Evolutionary conservation across 768 basidiomycete genomes (phyloP), one percentile per base, ranked within the genome.

Genomic region (Mycena albidolilacea): DNA sequence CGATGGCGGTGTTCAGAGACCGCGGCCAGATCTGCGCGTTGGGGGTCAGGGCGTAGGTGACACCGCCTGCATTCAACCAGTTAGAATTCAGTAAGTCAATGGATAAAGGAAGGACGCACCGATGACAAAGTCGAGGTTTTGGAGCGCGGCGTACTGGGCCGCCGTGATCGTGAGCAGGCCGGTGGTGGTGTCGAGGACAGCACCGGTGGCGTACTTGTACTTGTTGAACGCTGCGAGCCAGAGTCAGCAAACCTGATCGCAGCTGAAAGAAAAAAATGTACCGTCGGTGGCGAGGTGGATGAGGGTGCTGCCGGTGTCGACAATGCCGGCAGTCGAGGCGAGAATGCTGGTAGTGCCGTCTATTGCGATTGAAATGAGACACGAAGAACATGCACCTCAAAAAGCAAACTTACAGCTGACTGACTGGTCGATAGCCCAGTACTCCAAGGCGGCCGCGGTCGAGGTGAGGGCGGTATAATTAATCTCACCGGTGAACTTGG

Each of bases 401-500:
- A 43, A 43, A 43, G 14, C 3, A 23, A 35, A 70, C 72, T n/a
- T 39, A 73, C 72, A 90, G 21, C 81, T 82, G 71, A 91, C 82
- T 69, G 84, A 84, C 80, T 91, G 86, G 78, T 90, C 83, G 72
- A 92, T 89, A n/a, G 41, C n/a, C n/a, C 90, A 91, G 84, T 85
- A 91, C 30, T 80, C 76, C 63, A 72, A 80, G 38, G 88, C 84
- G 38, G 90, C 90, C 9, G 48, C 55, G 52, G 64, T 65, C 7
- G 37, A 35, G 55, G n/a, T 46, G 21, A 90, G 48, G 23, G 88
- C 84, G n/a, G 83, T 81, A 77, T 85, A 90, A 60, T 77, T 76
- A 64, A 91, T 77, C n/a, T 80, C 64, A 1, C 88, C 86, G 41
- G 83, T 84, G n/a, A n/a, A n/a, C n/a, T n/a, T n/a, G n/a, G n/a